Base-by-base conservation (phyloP, 306 rosid genomes). In the Arachis hypogaea region DNA sequence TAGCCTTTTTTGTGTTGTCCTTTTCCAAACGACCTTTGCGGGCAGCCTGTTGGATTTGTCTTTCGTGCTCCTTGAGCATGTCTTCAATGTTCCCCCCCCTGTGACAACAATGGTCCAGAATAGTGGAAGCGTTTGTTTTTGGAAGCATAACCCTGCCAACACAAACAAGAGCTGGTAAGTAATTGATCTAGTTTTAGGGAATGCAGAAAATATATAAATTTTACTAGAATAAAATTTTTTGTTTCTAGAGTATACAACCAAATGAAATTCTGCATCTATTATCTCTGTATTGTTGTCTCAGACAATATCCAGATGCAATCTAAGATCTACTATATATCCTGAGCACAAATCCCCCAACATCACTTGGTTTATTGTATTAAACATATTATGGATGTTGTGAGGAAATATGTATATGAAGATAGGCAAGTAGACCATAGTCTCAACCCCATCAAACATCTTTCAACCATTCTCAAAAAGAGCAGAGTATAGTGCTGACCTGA, bases 61-160 rank as follows among this genome's bases (percentile, higher is more conserved):
- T 87, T 81, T 92, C 95, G 5, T 90, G 94, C 80, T 90, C 88
- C 85, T 85, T 90, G 12, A 90, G 87, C 91, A 90, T 85, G 71
- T 90, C 91, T 76, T 87, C 96, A 3, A 90, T 76, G 78, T 87
- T 82, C 69, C 89, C 90, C 6, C 16, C 82, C 91, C 3, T 78
- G 83, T 54, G 91, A 83, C 69, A 84, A 66, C 82, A 88, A 73
- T 7, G 93, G 95, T 62, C 98, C 96, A 11, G 96, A 90, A 84
- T 79, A 87, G 77, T 90, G 87, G 38, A 84, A 71, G 70, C 85
- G 75, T 47, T 71, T 67, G 84, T 79, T 85, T 79, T 82, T 84
- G 33, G 77, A n/a, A 77, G 63, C 78, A 62, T 45, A 69, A 42
- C 80, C 84, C 94, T 92, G 88, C 67, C 2, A 33, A 52, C 64